A percentile compares a stretch with the other conserved stretches of the same genome.
Conservation (phyloP, 2,329 filamentous ascomycete genomes). For the Trichoderma sp. region DNA sequence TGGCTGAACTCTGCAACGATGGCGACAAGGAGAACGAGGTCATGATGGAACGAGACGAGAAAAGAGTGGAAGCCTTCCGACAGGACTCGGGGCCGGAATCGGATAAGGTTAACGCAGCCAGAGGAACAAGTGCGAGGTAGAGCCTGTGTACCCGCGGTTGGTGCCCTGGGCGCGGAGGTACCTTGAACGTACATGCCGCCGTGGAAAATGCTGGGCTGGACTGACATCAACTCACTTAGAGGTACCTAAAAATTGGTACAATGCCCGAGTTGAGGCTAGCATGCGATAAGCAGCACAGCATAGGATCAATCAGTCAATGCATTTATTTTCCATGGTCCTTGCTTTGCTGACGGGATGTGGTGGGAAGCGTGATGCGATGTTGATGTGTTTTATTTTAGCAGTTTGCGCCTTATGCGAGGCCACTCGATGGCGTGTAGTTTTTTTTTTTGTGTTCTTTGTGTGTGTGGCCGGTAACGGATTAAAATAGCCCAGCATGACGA, state of each 20-base stretch:
- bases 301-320: neutral
- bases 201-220: neutral
- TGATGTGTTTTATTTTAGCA: neutral
- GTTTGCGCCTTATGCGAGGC: neutral
- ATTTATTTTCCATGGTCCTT: neutral
- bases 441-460: neutral
- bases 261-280: neutral
- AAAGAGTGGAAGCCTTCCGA: neutral
- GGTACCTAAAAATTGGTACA: neutral
- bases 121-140: neutral
- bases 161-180: neutral
- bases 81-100: conserved; percentile 4
- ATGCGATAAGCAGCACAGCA: neutral
- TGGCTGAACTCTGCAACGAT: conserved; percentile 12
- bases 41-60: neutral
- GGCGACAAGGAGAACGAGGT: neutral
- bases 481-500: neutral
- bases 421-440: neutral
- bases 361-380: neutral
- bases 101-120: neutral
- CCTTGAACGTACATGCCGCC: neutral
- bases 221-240: neutral
- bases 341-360: neutral
- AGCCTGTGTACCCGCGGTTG: neutral
- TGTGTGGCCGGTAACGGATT: neutral